phyloP scores from a whole-genome alignment of 2,329 filamentous ascomycete genomes.

The Botrytis galanthina region DNA sequence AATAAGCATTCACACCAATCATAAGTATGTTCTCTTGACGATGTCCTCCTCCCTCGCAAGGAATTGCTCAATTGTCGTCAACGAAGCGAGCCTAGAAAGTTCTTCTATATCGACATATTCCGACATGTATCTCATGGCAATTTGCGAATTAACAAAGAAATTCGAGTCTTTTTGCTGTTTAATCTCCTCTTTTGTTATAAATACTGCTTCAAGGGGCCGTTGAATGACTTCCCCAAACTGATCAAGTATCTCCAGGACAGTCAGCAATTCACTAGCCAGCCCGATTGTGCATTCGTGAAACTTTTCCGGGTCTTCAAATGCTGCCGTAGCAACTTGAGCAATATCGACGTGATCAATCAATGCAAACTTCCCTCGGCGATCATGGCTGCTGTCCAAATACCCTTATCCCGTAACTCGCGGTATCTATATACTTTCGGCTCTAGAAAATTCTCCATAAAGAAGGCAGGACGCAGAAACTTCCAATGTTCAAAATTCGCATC shows the following conservation, averaged over 20 bases:
- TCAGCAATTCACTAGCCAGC: background rate
- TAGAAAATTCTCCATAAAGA: conserved; percentile 7
- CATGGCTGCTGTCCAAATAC: background rate
- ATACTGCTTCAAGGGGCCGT: background rate
- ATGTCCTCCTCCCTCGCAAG: background rate
- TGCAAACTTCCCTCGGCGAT: background rate
- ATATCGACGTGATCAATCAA: background rate
- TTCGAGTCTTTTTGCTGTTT: background rate
- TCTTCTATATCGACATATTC: background rate
- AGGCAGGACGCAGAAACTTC: background rate
- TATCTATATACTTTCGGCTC: background rate
- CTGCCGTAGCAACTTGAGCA: background rate
- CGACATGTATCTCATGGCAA: background rate
- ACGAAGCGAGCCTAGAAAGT: background rate
- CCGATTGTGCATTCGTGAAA: background rate
- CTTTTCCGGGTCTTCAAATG: background rate
- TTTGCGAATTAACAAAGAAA: conserved; percentile 1
- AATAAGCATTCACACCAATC: background rate
- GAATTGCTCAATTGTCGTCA: background rate
- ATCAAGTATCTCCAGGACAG: background rate
- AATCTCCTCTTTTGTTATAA: background rate
- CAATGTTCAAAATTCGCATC: background rate
- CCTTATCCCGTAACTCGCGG: background rate
- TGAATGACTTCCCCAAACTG: background rate
- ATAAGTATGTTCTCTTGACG: background rate